A percentile compares a stretch with the other conserved stretches of the same genome.
phyloP scores from a whole-genome alignment of 768 basidiomycete genomes.

The Dioszegia crocea region DNA sequence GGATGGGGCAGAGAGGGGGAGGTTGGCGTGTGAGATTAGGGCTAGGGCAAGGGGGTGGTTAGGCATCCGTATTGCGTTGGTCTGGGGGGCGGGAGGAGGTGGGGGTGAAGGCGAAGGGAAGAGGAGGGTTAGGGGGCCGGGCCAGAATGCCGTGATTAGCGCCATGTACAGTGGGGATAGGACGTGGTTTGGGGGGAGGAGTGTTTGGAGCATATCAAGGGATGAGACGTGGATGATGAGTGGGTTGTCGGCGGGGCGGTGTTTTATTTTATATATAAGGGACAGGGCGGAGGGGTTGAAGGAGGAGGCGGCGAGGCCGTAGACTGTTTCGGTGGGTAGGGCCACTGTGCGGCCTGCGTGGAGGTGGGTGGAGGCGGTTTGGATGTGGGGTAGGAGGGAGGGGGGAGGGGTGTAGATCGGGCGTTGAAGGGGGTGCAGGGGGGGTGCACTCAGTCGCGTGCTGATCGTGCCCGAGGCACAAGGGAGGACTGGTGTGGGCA shows the following conservation, averaged over 20 bases:
- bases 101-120: slow-evolving; percentile 65
- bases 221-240: slow-evolving; percentile 95
- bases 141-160: slow-evolving; percentile 86
- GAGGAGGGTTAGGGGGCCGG: slow-evolving; percentile 84
- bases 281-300: slow-evolving; percentile 58
- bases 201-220: slow-evolving; percentile 66
- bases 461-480: slow-evolving; percentile 21
- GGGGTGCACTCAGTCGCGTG: slow-evolving; percentile 23
- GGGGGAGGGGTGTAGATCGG: slow-evolving; percentile 31
- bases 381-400: slow-evolving; percentile 20
- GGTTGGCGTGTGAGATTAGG: slow-evolving; percentile 67
- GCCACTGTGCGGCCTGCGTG: slow-evolving; percentile 55
- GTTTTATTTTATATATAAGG: slow-evolving; percentile 81
- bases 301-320: slow-evolving; percentile 89
- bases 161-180: slow-evolving; percentile 64
- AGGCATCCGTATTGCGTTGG: slow-evolving; percentile 83
- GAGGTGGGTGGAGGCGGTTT: slow-evolving; percentile 36
- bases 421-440: slow-evolving; percentile 29
- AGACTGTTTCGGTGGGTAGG: slow-evolving; percentile 97
- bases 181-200: slow-evolving; percentile 65
- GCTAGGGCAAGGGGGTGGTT: slow-evolving; percentile 88
- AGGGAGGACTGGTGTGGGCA: slow-evolving; percentile 36
- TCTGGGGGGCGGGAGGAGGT: slow-evolving; percentile 39
- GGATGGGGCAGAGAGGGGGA: slow-evolving; percentile 87
- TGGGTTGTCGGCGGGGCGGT: slow-evolving; percentile 91